These are phyloP conservation scores for Isabelozyma heimii DNA, from an alignment of 805 yeast species.

Conservation along the genomic window DNA sequence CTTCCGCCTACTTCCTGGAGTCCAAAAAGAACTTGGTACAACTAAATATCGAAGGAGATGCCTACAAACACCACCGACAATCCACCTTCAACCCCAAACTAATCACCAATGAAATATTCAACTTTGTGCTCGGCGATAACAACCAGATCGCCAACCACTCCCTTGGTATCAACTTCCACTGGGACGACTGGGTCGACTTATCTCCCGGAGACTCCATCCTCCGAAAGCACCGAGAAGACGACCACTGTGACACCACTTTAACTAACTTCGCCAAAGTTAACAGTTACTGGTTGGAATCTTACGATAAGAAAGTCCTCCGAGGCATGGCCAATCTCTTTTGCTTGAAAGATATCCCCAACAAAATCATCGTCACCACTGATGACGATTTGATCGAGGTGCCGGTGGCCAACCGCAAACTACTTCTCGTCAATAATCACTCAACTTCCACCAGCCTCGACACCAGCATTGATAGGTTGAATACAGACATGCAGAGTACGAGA, in stretches of 20 bases:
- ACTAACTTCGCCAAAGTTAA: slow-evolving; percentile 23
- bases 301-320: slow-evolving; percentile 28
- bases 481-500: slow-evolving; percentile 1
- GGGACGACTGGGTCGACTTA: slow-evolving; percentile 41
- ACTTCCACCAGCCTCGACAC: not conserved
- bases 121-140: not conserved
- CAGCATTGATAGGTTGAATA: not conserved
- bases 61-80: not conserved
- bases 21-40: not conserved
- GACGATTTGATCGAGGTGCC: slow-evolving; percentile 24
- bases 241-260: slow-evolving; percentile 20
- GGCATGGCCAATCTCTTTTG: slow-evolving; percentile 35
- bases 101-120: slow-evolving; percentile 1
- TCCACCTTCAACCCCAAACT: not conserved
- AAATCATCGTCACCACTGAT: slow-evolving; percentile 23
- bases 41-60: not conserved
- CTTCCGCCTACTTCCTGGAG: not conserved
- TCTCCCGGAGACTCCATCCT: slow-evolving; percentile 20
- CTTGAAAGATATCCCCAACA: slow-evolving; percentile 23
- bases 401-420: slow-evolving; percentile 21
- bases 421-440: not conserved
- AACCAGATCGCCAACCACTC: slow-evolving; percentile 3
- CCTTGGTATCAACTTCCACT: slow-evolving; percentile 32
- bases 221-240: slow-evolving; percentile 14
- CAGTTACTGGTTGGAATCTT: slow-evolving; percentile 33